These are phyloP conservation scores for Rubus idaeus DNA, from an alignment of 306 rosid genomes.

Conservation along the genomic window DNA sequence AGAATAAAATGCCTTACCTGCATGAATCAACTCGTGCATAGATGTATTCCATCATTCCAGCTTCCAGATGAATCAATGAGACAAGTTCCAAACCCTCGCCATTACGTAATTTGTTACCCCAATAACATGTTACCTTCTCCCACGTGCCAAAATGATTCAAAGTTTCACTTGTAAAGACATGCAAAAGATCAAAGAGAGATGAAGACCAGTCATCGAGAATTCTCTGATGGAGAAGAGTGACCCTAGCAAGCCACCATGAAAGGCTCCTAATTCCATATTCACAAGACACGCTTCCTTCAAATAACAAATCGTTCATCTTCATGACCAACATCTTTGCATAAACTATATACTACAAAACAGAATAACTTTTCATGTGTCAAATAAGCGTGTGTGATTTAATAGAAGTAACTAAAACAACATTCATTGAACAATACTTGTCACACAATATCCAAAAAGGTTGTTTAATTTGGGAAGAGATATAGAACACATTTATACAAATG, in stretches of 20 bases:
- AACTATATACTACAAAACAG: conserved; percentile 67
- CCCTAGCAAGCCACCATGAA: conserved; percentile 87
- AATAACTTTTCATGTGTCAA: neutral
- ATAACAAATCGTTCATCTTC: conserved; percentile 60
- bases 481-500: too few species aligned
- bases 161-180: conserved; percentile 52
- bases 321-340: conserved; percentile 81
- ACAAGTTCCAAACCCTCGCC: conserved; percentile 56
- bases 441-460: neutral
- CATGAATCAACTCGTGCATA: conserved; percentile 89
- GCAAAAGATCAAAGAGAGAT: conserved; percentile 72
- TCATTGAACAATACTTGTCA: neutral
- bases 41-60: conserved; percentile 76
- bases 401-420: neutral
- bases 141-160: conserved; percentile 50
- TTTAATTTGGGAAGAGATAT: neutral
- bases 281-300: conserved; percentile 37
- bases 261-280: conserved; percentile 51
- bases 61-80: conserved; percentile 73
- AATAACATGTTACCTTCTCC: conserved; percentile 58
- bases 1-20: conserved; percentile 41
- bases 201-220: conserved; percentile 82
- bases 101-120: conserved; percentile 47
- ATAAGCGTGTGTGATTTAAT: neutral
- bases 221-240: conserved; percentile 71